Base-by-base conservation (phyloP, 345 rosid species). In the Citrus sinensis region DNA sequence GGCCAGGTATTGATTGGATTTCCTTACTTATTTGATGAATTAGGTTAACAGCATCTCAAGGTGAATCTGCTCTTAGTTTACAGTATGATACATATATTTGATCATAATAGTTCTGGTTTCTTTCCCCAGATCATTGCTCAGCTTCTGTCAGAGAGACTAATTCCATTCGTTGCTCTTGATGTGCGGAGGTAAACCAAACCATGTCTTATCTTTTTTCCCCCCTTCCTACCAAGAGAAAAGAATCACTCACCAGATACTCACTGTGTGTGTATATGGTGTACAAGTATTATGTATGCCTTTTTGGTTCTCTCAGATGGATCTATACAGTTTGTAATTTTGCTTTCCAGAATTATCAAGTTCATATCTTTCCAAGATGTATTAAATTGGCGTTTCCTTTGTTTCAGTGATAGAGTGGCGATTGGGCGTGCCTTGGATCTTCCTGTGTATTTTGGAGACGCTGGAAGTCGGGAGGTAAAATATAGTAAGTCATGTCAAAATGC, bases 391-490 rank as follows among this genome's bases (percentile, higher is more conserved):
- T 71, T 80, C 10, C 20, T 19, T 37, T 73, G 58, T 81, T 92
- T 76, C 94, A 95, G 99, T 80, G 99, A 95, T 80, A 91, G 99
- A 87, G 99, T 95, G 83, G 87, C 98, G 30, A 60, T 92, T 42
- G 99, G 97, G 34, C 98, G 99, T 79, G 91, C 99, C 76, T 81
- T 95, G 85, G 99, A 91, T 82, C 96, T 95, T 79, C 99, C 99
- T 68, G 99, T 95, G 74, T 95, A 87, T 84, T 95, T 95, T 73
- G 99, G 99, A 83, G 99, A 95, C 67, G 98, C 97, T 66, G 99
- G 99, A 74, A 95, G 99, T 82, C 89, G 92, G 85, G 99, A 95
- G 98, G 99, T 95, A 91, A 82, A 67, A 70, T 70, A 66, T 59
- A 73, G n/a, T 7, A 37, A 61, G 40, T 76, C 49, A 30, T 22